Conservation (phyloP, 768 basidiomycete species). For the Cantharellus anzutake region DNA sequence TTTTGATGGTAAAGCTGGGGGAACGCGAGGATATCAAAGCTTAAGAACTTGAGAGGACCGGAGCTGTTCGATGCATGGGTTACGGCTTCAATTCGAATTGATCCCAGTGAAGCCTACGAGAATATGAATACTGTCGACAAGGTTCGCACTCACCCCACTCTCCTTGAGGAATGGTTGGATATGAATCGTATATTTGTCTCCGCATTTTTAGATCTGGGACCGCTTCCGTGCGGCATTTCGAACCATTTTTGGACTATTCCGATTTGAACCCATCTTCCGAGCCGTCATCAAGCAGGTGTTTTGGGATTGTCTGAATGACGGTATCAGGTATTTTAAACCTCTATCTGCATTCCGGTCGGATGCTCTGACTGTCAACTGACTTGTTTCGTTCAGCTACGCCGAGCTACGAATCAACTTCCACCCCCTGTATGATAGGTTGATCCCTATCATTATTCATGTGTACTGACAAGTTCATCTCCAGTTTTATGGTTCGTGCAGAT, state of each 20-base stretch:
- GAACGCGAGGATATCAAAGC: neutral
- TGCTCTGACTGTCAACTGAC: too few species aligned
- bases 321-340: slow-evolving; percentile 32
- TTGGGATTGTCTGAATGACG: slow-evolving; percentile 41
- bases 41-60: slow-evolving; percentile 6
- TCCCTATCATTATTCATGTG: neutral
- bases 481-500: slow-evolving; percentile 31
- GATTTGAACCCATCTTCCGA: slow-evolving; percentile 36
- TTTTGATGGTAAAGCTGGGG: neutral
- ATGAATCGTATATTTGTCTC: neutral
- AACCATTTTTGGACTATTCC: slow-evolving; percentile 17
- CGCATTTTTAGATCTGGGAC: slow-evolving; percentile 51
- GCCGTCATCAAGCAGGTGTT: slow-evolving; percentile 48
- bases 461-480: neutral
- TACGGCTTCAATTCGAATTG: slow-evolving; percentile 38
- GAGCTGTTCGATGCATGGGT: slow-evolving; percentile 55
- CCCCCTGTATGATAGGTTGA: neutral
- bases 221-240: slow-evolving; percentile 29
- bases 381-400: slow-evolving; percentile 10
- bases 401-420: slow-evolving; percentile 51
- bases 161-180: neutral
- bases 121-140: slow-evolving; percentile 54
- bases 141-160: slow-evolving; percentile 18
- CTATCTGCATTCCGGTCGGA: too few species aligned
- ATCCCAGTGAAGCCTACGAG: slow-evolving; percentile 49